Conservation (phyloP, 2,329 filamentous ascomycete species). For the Botryosphaeria agaves region DNA sequence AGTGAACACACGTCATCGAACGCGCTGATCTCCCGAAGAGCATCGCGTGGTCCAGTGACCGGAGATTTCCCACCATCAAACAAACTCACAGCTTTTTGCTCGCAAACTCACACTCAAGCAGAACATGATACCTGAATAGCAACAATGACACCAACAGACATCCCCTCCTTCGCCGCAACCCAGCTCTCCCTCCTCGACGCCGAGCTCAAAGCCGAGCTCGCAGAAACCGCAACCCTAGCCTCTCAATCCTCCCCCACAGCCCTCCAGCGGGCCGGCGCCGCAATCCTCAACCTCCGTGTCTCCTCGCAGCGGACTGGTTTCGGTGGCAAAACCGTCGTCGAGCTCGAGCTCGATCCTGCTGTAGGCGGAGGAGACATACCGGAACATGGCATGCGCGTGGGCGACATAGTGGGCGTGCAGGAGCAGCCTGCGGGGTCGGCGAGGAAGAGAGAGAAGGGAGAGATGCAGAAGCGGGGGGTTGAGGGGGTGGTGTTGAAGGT, state of each 20-base stretch:
- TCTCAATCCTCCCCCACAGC: conserved; percentile 48
- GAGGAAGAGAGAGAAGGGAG: conserved; percentile 54
- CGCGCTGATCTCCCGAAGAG: no score
- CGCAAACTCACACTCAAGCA: not conserved
- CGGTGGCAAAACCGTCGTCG: conserved; percentile 78
- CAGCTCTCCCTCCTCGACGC: conserved; percentile 54
- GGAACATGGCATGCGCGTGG: conserved; percentile 58
- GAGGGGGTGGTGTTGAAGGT: conserved; percentile 55
- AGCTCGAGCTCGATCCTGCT: conserved; percentile 60
- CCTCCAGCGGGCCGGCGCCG: conserved; percentile 62
- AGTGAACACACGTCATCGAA: not conserved
- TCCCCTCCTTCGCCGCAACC: conserved; percentile 49
- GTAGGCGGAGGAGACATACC: conserved; percentile 43
- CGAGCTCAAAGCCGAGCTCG: conserved; percentile 56
- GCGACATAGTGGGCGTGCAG: conserved; percentile 61
- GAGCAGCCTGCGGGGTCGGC: conserved; percentile 56
- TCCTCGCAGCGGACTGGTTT: conserved; percentile 69
- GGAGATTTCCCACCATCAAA: not conserved
- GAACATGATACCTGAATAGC: not conserved
- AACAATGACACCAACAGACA: conserved; percentile 23
- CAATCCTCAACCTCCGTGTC: conserved; percentile 58
- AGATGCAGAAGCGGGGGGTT: conserved; percentile 49
- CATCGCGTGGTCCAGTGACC: no score
- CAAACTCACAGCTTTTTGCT: not conserved
- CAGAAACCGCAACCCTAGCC: conserved; percentile 51